Conservation (phyloP, 345 rosid species). For the Euphorbia lathyris region DNA sequence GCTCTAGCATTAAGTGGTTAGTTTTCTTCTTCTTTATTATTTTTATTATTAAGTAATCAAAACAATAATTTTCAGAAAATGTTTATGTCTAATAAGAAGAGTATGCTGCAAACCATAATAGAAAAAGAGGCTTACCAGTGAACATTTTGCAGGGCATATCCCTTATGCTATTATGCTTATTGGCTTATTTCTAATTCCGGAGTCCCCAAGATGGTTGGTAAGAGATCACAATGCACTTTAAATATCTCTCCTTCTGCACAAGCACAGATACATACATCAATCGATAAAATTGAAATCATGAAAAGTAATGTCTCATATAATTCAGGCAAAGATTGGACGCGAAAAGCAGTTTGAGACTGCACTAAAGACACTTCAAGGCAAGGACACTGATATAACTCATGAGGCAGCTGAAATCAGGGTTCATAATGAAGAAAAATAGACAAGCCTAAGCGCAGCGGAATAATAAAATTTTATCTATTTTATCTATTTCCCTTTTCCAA, state of each 20-base stretch:
- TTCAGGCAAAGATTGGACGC: slow-evolving; percentile 72
- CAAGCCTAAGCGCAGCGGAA: no score
- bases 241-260: not conserved
- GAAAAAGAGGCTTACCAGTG: slow-evolving; percentile 13
- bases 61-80: no score
- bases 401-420: slow-evolving; percentile 85
- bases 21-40: not conserved
- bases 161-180: slow-evolving; percentile 60
- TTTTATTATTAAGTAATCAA: no score
- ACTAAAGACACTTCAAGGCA: slow-evolving; percentile 74
- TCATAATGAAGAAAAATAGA: no score
- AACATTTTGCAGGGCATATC: slow-evolving; percentile 56
- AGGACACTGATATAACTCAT: slow-evolving; percentile 60
- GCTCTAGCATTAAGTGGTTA: slow-evolving; percentile 72
- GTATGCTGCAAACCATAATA: not conserved
- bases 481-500: no score
- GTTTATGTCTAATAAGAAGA: not conserved
- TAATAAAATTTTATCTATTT: no score
- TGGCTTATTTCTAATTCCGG: slow-evolving; percentile 79
- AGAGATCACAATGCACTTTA: slow-evolving; percentile 1
- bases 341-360: slow-evolving; percentile 62
- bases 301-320: not conserved
- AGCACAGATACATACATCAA: no score
- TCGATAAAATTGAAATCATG: not conserved
- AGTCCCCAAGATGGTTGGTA: slow-evolving; percentile 96